Percentiles rank a stretch among this genome's conserved stretches.
Evolutionary conservation across 1,284 basidiomycete genomes (phyloP).

Genomic region (Ceratobasidium theobromae): DNA sequence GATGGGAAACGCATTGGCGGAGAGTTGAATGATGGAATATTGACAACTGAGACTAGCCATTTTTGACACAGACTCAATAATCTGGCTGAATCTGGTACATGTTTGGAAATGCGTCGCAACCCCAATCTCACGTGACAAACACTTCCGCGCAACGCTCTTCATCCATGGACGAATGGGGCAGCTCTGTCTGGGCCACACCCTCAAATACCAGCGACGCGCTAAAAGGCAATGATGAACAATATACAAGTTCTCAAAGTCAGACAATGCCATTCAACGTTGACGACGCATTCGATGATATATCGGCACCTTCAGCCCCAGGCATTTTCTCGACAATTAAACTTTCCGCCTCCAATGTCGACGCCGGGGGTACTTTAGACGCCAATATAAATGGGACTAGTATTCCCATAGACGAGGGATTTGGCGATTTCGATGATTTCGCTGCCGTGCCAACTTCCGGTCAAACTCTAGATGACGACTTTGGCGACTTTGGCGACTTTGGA

Average conservation of each 20-base stretch:
- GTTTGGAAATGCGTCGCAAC: background rate
- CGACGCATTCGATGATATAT: conserved; percentile 35
- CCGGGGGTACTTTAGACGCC: conserved; percentile 60
- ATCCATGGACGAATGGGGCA: conserved; percentile 71
- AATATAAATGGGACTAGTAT: conserved; percentile 54
- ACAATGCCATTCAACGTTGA: conserved; percentile 14
- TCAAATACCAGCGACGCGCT: too few species aligned
- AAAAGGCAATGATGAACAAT: too few species aligned
- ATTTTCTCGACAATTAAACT: conserved; percentile 36
- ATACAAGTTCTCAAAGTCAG: background rate
- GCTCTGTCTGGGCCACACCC: conserved; percentile 68
- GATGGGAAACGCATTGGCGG: too few species aligned
- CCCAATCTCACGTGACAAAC: conserved; percentile 12
- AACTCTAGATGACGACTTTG: conserved; percentile 44
- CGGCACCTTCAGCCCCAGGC: conserved; percentile 36
- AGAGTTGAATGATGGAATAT: too few species aligned
- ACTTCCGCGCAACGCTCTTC: conserved; percentile 43
- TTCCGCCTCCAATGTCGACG: background rate
- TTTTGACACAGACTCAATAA: background rate
- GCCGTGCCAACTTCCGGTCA: conserved; percentile 32
- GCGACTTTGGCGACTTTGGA: conserved; percentile 81
- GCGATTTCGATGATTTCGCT: conserved; percentile 51
- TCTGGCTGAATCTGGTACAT: background rate
- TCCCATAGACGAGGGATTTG: conserved; percentile 67
- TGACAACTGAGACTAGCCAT: background rate